phyloP scores from a whole-genome alignment of 345 rosid genomes.

The Eucalyptus tenuipes region DNA sequence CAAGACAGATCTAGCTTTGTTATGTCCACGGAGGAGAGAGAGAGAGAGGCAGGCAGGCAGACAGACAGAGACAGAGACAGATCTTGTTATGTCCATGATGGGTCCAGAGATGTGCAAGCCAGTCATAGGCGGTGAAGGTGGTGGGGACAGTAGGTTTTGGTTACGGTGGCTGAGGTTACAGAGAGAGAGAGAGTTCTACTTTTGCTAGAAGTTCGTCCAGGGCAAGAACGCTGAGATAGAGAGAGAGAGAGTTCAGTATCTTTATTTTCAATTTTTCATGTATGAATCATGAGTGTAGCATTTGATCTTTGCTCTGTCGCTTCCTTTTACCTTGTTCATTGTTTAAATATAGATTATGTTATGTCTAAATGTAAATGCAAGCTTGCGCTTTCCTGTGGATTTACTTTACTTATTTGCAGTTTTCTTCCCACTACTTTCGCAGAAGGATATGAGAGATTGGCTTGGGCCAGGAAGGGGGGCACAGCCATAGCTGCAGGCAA shows the following conservation, averaged over 20 bases:
- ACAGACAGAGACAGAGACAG: background rate
- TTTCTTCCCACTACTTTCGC: background rate
- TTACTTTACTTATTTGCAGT: background rate
- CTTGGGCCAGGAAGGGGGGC: slow-evolving; percentile 37
- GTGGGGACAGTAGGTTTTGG: background rate
- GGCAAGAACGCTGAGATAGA: background rate
- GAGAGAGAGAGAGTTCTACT: background rate
- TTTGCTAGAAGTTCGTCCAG: background rate
- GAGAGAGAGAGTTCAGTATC: background rate
- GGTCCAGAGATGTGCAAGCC: background rate
- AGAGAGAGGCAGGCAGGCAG: too few relatives aligned
- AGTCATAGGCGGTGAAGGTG: background rate
- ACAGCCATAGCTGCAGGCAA: background rate
- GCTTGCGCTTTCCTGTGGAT: background rate
- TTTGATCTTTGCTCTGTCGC: background rate
- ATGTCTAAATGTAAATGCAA: background rate
- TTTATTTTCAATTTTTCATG: background rate
- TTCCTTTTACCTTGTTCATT: background rate
- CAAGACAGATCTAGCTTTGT: too few relatives aligned
- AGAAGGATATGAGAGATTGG: slow-evolving; percentile 83
- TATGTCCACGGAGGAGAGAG: too few relatives aligned
- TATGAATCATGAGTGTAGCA: background rate
- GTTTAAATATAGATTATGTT: background rate
- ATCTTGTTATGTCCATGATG: background rate
- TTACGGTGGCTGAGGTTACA: background rate